Percentiles rank a stretch among this genome's conserved stretches.
phyloP scores from a whole-genome alignment of 2,329 filamentous ascomycete genomes.

The Aureobasidium sp. region DNA sequence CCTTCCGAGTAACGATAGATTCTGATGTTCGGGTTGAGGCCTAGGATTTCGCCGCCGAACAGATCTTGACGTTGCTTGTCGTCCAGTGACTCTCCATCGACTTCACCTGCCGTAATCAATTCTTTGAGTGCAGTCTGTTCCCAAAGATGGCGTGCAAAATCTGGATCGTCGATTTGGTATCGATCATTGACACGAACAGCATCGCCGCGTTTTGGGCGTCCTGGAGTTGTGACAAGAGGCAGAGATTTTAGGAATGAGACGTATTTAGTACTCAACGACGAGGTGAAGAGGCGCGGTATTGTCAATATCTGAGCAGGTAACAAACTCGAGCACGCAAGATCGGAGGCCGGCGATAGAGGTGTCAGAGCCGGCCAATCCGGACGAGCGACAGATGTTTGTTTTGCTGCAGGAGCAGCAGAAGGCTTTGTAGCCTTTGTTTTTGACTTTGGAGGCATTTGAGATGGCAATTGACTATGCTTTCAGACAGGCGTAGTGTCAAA shows the following conservation, averaged over 20 bases:
- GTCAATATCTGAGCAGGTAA: constrained; percentile 64
- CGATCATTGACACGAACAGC: constrained; percentile 84
- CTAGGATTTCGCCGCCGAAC: constrained; percentile 78
- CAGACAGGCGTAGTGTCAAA: too few species aligned
- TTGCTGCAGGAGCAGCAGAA: constrained; percentile 1
- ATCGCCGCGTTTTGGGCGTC: constrained; percentile 69
- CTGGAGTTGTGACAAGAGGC: constrained; percentile 69
- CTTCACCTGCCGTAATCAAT: constrained; percentile 38
- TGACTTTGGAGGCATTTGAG: constrained; percentile 21
- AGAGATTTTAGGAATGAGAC: constrained; percentile 64
- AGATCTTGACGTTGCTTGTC: constrained; percentile 31
- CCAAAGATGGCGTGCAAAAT: constrained; percentile 72
- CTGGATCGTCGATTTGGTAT: constrained; percentile 70
- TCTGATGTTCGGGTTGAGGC: constrained; percentile 79
- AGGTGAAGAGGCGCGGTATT: constrained; percentile 67
- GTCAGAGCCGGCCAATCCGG: constrained; percentile 66
- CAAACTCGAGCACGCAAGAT: constrained; percentile 54
- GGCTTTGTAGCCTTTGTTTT: constrained; percentile 5
- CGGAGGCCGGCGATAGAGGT: constrained; percentile 58
- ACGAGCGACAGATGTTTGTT: constrained; percentile 15
- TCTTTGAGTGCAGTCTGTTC: constrained; percentile 65
- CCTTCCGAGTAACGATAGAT: constrained; percentile 80
- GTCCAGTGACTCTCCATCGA: constrained; percentile 25
- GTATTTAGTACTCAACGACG: constrained; percentile 67
- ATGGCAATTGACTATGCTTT: background rate